Evolutionary conservation across 1,284 basidiomycete species (phyloP).

Genomic region (Volvariella surrecta): DNA sequence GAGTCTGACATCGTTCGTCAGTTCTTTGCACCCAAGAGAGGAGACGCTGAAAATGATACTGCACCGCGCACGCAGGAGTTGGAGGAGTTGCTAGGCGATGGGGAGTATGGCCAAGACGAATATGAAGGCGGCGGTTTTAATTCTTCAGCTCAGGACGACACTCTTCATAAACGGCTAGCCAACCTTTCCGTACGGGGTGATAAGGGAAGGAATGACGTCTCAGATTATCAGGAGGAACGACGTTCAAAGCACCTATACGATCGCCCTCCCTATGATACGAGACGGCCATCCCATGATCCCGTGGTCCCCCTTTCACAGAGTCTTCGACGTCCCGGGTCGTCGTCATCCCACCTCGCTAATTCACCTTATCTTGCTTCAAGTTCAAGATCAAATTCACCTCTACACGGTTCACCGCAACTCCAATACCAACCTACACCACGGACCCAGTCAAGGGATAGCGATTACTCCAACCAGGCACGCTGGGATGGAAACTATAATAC

Average conservation of each 20-base stretch:
- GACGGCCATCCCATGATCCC: conserved; percentile 22
- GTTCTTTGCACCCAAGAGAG: conserved; percentile 84
- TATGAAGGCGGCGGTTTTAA: conserved; percentile 14
- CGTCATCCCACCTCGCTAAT: conserved; percentile 33
- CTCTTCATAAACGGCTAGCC: conserved; percentile 38
- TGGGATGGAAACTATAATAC: not conserved
- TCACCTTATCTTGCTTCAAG: conserved; percentile 23
- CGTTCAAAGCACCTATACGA: conserved; percentile 25
- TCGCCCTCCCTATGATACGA: conserved; percentile 17
- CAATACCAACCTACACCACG: not conserved
- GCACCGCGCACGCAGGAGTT: conserved; percentile 51
- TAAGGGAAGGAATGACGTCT: conserved; percentile 39
- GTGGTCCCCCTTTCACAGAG: conserved; percentile 28
- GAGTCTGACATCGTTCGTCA: conserved; percentile 75
- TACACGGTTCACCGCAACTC: conserved; percentile 27
- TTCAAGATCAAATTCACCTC: conserved; percentile 26
- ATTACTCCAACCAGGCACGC: not conserved
- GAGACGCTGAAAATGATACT: conserved; percentile 72
- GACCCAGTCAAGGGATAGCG: not conserved
- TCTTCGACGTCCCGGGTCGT: conserved; percentile 43
- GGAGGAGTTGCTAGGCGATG: conserved; percentile 38
- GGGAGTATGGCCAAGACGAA: conserved; percentile 16
- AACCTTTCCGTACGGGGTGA: conserved; percentile 35
- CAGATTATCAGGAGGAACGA: conserved; percentile 54
- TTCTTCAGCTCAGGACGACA: no score